phyloP scores from a whole-genome alignment of 495 filamentous ascomycete species.

The Penicillium tannophilum region DNA sequence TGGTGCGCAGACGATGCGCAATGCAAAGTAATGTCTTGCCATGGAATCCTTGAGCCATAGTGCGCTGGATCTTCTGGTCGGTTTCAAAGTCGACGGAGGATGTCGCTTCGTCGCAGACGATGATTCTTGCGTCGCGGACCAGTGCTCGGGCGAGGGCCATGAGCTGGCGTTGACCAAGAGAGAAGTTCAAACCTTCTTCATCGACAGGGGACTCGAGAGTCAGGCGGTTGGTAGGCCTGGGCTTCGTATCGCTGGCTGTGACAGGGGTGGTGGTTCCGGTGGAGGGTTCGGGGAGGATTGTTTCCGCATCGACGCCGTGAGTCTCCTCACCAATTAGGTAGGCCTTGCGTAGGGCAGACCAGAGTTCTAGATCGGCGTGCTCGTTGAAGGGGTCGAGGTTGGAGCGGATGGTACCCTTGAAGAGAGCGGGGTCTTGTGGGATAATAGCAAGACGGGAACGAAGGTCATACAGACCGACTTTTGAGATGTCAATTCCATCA shows the following conservation, averaged over 20 bases:
- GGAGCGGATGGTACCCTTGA: constrained; percentile 84
- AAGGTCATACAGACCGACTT: constrained; percentile 81
- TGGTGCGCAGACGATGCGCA: constrained; percentile 89
- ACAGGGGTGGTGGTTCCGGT: constrained; percentile 17
- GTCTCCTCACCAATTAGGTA: constrained; percentile 65
- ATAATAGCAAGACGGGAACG: constrained; percentile 91
- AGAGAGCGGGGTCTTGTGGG: constrained; percentile 93
- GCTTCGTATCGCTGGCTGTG: constrained; percentile 17
- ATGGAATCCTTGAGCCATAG: constrained; percentile 83
- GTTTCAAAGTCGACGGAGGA: constrained; percentile 94
- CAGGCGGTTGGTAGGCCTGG: constrained; percentile 52
- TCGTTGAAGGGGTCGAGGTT: constrained; percentile 94
- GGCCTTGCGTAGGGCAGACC: constrained; percentile 80
- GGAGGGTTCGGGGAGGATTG: constrained; percentile 22
- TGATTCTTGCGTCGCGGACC: constrained; percentile 84
- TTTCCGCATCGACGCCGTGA: constrained; percentile 22
- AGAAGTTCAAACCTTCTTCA: constrained; percentile 94
- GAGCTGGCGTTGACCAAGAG: constrained; percentile 91
- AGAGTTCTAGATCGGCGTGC: constrained; percentile 84
- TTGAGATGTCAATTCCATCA: constrained; percentile 87
- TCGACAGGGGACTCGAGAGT: constrained; percentile 85
- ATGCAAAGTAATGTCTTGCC: constrained; percentile 93
- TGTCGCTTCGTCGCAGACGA: constrained; percentile 95
- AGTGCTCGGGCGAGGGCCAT: constrained; percentile 93
- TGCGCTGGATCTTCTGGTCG: constrained; percentile 90